Evolutionary conservation across 805 yeast species (phyloP).

Genomic region (Zygosaccharomyces siamensis): DNA sequence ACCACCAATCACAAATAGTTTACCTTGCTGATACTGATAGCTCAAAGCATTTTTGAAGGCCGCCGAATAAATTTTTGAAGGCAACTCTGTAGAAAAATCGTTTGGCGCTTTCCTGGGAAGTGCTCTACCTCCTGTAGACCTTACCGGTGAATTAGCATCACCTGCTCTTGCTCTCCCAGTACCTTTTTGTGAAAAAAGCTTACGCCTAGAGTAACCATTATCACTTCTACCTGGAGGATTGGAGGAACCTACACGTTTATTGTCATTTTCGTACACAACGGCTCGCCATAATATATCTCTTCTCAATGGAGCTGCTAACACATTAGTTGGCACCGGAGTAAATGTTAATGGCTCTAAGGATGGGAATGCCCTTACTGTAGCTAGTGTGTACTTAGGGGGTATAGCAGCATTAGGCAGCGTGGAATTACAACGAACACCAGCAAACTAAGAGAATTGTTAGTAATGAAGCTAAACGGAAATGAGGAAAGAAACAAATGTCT

Average conservation of each 20-base stretch:
- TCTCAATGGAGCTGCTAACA: slow-evolving; percentile 72
- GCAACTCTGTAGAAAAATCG: slow-evolving; percentile 77
- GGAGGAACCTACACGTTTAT: slow-evolving; percentile 81
- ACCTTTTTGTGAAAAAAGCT: slow-evolving; percentile 87
- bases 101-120: slow-evolving; percentile 87
- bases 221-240: slow-evolving; percentile 84
- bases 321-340: slow-evolving; percentile 68
- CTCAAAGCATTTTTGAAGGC: slow-evolving; percentile 83
- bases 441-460: slow-evolving; percentile 1
- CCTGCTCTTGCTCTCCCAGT: slow-evolving; percentile 94
- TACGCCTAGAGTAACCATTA: slow-evolving; percentile 77
- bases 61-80: slow-evolving; percentile 61
- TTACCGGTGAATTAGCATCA: slow-evolving; percentile 89
- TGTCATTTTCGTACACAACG: slow-evolving; percentile 86
- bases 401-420: slow-evolving; percentile 28
- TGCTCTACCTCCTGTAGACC: slow-evolving; percentile 86
- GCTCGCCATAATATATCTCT: slow-evolving; percentile 94
- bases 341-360: slow-evolving; percentile 78
- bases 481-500: background rate
- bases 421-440: slow-evolving; percentile 2
- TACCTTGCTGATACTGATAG: slow-evolving; percentile 72
- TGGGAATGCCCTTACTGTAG: slow-evolving; percentile 80
- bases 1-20: slow-evolving; percentile 64
- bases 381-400: slow-evolving; percentile 69
- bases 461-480: background rate